Conservation (phyloP, 2,329 filamentous ascomycete species). For the Monilinia fructicola region DNA sequence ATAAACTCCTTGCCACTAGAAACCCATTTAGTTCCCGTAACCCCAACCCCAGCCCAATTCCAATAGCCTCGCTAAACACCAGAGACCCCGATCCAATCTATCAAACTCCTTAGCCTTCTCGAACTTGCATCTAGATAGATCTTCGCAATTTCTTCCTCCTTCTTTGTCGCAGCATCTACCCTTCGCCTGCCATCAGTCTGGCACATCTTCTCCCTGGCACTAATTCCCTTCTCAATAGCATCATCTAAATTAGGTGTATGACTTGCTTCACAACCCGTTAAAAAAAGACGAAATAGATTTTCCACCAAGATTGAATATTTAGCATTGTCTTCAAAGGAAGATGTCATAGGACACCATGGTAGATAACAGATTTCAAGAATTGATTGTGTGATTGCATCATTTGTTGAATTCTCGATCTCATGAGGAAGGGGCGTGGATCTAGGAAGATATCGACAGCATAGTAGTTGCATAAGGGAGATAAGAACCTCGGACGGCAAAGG, state of each 20-base stretch:
- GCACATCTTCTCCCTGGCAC: constrained; percentile 48
- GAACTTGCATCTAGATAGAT: constrained; percentile 35
- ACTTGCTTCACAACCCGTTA: constrained; percentile 39
- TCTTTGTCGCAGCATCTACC: constrained; percentile 39
- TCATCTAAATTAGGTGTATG: constrained; percentile 41
- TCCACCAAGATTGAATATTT: constrained; percentile 58
- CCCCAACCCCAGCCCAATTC: background rate
- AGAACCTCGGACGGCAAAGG: constrained; percentile 43
- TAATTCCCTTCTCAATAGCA: constrained; percentile 54
- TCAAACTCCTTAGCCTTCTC: constrained; percentile 40
- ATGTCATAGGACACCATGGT: constrained; percentile 52
- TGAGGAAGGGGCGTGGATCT: constrained; percentile 43
- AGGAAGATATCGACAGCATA: constrained; percentile 50
- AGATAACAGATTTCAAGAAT: constrained; percentile 55
- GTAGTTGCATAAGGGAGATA: constrained; percentile 52
- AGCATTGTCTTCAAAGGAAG: constrained; percentile 53
- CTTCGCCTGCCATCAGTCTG: constrained; percentile 45
- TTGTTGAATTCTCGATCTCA: constrained; percentile 28
- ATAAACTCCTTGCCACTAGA: background rate
- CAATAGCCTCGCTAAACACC: background rate
- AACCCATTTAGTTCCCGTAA: background rate
- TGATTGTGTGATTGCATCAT: constrained; percentile 48
- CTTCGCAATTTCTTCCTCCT: constrained; percentile 33
- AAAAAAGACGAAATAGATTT: constrained; percentile 49
- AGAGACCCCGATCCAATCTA: constrained; percentile 29